Evolutionary conservation across 257 asterid genomes (phyloP), one percentile per base, ranked within the genome.

Genomic region (Forsythia viridissima): DNA sequence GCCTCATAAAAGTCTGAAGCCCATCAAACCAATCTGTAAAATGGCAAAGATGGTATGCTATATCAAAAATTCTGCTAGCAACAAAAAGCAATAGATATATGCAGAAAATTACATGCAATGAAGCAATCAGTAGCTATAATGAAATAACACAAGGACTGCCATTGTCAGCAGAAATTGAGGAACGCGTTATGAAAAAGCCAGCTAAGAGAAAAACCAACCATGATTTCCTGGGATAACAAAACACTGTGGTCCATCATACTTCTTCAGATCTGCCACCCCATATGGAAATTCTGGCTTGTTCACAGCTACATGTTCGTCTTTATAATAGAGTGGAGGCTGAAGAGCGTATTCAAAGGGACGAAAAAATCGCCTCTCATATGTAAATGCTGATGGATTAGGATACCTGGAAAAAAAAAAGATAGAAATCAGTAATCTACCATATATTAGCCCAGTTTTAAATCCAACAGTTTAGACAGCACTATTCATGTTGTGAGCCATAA

Each of bases 21-120:
- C 99, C 99, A 80, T 95, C 98, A 84, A 95, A 95, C 99, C 99
- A 95, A 88, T 95, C 98, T 95, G 91, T 74, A 80, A 81, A 82
- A 67, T 41, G 67, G 52, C 51, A 73, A 69, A 86, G 63, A 71
- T 68, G 57, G 39, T 41, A 73, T 41, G 52, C 24, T 81, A 65
- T n/a, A 69, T 75, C 40, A 75, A 77, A 75, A 8, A n/a, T 41
- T 71, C 65, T 21, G 44, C 79, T 4, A 73, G 76, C 67, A 57
- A 82, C 24, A 55, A 71, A 44, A 71, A 67, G 57, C 71, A 71
- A 57, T 72, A 7, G 63, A 39, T 65, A 37, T 10, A 72, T 46
- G 21, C 52, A 36, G 63, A 75, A 43, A 67, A 5, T 70, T 18
- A 41, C 73, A 52, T 30, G 52, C 67, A 34, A 2, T n/a, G 41